Percentiles rank a stretch among this genome's conserved stretches.
These are phyloP conservation scores for Chaetomium sp. DNA, from an alignment of 2,329 filamentous ascomycete species.

Conservation along the genomic window DNA sequence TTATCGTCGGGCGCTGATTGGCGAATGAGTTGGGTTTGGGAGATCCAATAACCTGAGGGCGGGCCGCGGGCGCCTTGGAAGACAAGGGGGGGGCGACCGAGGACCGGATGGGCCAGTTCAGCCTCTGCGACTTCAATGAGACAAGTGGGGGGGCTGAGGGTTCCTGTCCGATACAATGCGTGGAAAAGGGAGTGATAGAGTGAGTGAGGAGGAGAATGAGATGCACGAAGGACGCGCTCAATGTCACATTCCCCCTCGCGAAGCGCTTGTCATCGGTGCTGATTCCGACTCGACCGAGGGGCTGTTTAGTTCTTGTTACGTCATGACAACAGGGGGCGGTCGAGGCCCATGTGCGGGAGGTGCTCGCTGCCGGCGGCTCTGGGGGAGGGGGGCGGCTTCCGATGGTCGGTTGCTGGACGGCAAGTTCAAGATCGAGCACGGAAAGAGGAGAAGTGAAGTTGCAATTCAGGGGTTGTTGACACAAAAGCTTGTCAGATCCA, in stretches of 20 bases:
- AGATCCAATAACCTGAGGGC: background rate
- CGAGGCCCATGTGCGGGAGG: conserved; percentile 1
- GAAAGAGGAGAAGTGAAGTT: background rate
- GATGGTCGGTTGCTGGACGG: conserved; percentile 5
- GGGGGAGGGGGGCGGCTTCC: background rate
- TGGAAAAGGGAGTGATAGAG: background rate
- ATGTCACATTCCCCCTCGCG: background rate
- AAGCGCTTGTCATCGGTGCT: conserved; percentile 21
- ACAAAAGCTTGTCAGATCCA: background rate
- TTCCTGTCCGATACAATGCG: background rate
- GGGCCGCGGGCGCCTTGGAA: background rate
- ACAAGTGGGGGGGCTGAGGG: background rate
- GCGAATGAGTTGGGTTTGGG: background rate
- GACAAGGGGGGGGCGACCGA: background rate
- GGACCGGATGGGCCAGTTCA: background rate
- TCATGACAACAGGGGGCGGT: conserved; percentile 16
- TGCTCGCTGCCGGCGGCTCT: background rate
- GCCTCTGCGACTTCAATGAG: background rate
- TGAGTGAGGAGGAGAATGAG: background rate
- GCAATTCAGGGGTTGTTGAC: conserved; percentile 10
- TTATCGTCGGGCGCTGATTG: conserved; percentile 28
- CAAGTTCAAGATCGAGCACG: background rate
- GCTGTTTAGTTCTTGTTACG: conserved; percentile 21
- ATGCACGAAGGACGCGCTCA: background rate
- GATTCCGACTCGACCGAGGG: conserved; percentile 15